Conservation (phyloP, 208 protist genomes). For the Endotrypanum monterogeii region DNA sequence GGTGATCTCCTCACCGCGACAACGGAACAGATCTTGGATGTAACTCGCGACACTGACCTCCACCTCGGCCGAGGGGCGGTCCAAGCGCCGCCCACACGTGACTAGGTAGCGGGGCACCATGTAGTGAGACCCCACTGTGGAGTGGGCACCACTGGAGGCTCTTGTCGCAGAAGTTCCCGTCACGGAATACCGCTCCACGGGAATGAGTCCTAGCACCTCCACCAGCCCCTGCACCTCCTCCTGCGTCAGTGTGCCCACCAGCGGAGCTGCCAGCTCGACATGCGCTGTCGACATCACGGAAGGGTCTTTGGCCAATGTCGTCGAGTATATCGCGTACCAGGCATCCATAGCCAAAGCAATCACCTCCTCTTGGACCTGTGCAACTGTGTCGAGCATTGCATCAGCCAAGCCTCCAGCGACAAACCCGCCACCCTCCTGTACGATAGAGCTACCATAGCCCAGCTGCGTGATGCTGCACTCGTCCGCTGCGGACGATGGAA, state of each 20-base stretch:
- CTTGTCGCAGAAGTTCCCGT: neutral
- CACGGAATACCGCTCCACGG: neutral
- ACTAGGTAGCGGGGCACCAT: constrained; percentile 48
- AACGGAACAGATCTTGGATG: constrained; percentile 67
- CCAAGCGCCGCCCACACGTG: constrained; percentile 61
- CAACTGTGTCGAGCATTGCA: constrained; percentile 5
- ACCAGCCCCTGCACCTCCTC: constrained; percentile 64
- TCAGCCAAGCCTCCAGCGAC: neutral
- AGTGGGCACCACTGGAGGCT: neutral
- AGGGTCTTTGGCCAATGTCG: constrained; percentile 62
- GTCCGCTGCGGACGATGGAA: constrained; percentile 2
- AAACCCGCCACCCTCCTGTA: neutral
- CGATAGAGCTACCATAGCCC: neutral
- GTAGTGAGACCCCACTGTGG: constrained; percentile 25
- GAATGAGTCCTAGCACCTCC: constrained; percentile 57
- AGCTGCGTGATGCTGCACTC: neutral
- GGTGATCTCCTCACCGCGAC: constrained; percentile 52
- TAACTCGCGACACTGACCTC: constrained; percentile 72
- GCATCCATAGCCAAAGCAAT: constrained; percentile 79
- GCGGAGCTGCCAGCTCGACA: constrained; percentile 66
- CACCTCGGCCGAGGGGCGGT: constrained; percentile 70
- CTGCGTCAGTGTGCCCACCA: constrained; percentile 44
- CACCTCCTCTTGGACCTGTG: constrained; percentile 64
- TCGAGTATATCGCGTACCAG: constrained; percentile 87
- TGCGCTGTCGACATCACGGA: constrained; percentile 55